These are phyloP conservation scores for Epichloe uncinata DNA, from an alignment of 2,329 filamentous ascomycete species.

Conservation along the genomic window DNA sequence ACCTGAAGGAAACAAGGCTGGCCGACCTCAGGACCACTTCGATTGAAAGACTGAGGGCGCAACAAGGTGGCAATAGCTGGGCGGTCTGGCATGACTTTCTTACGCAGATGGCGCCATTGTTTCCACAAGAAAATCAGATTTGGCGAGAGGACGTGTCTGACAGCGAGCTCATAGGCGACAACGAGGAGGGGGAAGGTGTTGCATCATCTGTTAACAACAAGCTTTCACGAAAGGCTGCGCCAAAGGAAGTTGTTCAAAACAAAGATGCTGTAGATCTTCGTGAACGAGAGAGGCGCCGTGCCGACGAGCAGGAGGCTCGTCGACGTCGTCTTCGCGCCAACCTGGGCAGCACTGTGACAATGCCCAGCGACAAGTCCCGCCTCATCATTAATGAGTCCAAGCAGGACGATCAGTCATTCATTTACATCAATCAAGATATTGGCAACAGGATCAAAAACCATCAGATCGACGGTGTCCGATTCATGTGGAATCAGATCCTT, in stretches of 20 bases:
- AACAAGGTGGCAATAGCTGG: constrained; percentile 12
- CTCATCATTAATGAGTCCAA: constrained; percentile 58
- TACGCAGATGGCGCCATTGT: constrained; percentile 11
- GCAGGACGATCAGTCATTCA: constrained; percentile 42
- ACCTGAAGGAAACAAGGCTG: constrained; percentile 9
- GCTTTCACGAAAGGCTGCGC: constrained; percentile 9
- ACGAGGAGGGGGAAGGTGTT: constrained; percentile 8
- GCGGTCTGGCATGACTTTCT: constrained; percentile 17
- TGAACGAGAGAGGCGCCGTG: constrained; percentile 38
- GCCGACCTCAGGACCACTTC: constrained; percentile 2
- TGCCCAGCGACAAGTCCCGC: constrained; percentile 30
- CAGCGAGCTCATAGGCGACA: constrained; percentile 7
- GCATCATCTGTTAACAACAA: constrained; percentile 8
- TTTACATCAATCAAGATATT: constrained; percentile 53
- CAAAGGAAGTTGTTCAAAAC: constrained; percentile 23
- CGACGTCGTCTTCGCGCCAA: constrained; percentile 31
- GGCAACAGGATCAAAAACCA: constrained; percentile 59
- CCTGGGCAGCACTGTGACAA: constrained; percentile 29
- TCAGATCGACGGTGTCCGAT: constrained; percentile 69
- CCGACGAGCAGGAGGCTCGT: constrained; percentile 40
- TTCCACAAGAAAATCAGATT: constrained; percentile 22
- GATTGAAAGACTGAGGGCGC: constrained; percentile 9
- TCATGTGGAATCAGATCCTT: constrained; percentile 79
- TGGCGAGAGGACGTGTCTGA: constrained; percentile 14
- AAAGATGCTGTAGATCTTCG: constrained; percentile 36